Conservation (phyloP, 2,329 filamentous ascomycete genomes). For the Neopestalotiopsis sp. region DNA sequence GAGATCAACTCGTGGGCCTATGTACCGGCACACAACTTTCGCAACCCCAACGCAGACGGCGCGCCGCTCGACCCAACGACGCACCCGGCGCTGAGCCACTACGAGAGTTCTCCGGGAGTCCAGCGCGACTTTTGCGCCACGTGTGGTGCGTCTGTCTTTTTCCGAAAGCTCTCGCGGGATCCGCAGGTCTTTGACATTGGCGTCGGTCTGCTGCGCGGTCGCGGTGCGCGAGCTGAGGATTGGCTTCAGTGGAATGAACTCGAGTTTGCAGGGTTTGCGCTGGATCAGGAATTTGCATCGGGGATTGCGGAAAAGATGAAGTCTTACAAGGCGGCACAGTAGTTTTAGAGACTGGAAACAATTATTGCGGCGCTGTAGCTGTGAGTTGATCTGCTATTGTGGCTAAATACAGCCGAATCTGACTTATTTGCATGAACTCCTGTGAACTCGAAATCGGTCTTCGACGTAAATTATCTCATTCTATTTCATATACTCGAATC, state of each 20-base stretch:
- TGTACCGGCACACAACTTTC: neutral
- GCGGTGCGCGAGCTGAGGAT: neutral
- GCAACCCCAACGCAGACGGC: neutral
- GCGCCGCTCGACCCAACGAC: neutral
- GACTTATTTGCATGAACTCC: too few species aligned
- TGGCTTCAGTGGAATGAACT: neutral
- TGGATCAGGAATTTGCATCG: neutral
- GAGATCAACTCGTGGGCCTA: neutral
- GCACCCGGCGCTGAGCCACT: neutral
- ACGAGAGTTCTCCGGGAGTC: neutral
- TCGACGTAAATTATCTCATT: too few species aligned
- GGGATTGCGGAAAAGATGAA: neutral
- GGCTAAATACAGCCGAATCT: too few species aligned
- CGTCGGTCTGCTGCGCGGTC: neutral
- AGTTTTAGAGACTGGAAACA: neutral
- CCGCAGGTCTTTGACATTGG: neutral
- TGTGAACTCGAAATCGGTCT: too few species aligned
- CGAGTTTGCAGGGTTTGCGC: neutral
- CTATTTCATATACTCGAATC: too few species aligned
- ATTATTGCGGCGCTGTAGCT: too few species aligned
- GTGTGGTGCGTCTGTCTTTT: neutral
- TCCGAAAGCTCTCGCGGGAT: neutral
- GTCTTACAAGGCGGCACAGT: neutral
- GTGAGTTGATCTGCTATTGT: too few species aligned
- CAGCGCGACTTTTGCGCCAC: slow-evolving; percentile 1